A percentile compares a stretch with the other conserved stretches of the same genome.
Evolutionary conservation across 352 stramenopile genomes (phyloP).

Genomic region (Globisporangium cederbergense): DNA sequence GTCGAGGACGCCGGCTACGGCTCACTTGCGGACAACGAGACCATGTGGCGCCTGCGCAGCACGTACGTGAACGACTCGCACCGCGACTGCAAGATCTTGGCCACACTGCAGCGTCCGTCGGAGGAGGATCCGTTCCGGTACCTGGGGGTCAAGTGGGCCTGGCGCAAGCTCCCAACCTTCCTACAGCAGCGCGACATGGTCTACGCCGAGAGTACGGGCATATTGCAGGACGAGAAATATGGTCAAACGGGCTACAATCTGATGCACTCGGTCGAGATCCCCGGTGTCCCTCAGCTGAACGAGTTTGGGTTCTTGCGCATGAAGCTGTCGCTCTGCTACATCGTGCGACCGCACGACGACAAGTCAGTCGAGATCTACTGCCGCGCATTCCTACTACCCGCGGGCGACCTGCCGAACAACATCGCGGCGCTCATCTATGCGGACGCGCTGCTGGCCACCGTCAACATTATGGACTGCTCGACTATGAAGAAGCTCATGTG

Average conservation of each 20-base stretch:
- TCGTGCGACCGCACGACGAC: slow-evolving; percentile 26
- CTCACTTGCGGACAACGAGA: slow-evolving; percentile 20
- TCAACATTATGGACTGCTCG: slow-evolving; percentile 25
- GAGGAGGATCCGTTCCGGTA: slow-evolving; percentile 15
- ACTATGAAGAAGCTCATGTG: slow-evolving; percentile 34
- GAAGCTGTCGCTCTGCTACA: slow-evolving; percentile 38
- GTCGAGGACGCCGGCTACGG: slow-evolving; percentile 22
- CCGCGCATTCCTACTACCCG: slow-evolving; percentile 40
- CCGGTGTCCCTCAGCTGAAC: slow-evolving; percentile 9
- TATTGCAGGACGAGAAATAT: slow-evolving; percentile 19
- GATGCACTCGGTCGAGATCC: slow-evolving; percentile 32
- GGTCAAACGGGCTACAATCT: slow-evolving; percentile 28
- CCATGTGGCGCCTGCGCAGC: slow-evolving; percentile 24
- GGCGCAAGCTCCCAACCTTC: not conserved
- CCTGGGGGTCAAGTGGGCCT: slow-evolving; percentile 21
- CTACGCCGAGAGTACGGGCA: slow-evolving; percentile 31
- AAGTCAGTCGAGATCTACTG: slow-evolving; percentile 42
- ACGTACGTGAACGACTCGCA: slow-evolving; percentile 28
- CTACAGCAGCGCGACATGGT: slow-evolving; percentile 20
- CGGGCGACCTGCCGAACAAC: slow-evolving; percentile 13
- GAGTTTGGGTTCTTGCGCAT: slow-evolving; percentile 36
- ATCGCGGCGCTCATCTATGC: slow-evolving; percentile 26
- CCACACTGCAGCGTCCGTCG: slow-evolving; percentile 26
- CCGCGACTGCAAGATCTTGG: slow-evolving; percentile 23
- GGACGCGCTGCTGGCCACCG: slow-evolving; percentile 26